Evolutionary conservation across 257 asterid species (phyloP).

Genomic region (Gentiana macrophylla): DNA sequence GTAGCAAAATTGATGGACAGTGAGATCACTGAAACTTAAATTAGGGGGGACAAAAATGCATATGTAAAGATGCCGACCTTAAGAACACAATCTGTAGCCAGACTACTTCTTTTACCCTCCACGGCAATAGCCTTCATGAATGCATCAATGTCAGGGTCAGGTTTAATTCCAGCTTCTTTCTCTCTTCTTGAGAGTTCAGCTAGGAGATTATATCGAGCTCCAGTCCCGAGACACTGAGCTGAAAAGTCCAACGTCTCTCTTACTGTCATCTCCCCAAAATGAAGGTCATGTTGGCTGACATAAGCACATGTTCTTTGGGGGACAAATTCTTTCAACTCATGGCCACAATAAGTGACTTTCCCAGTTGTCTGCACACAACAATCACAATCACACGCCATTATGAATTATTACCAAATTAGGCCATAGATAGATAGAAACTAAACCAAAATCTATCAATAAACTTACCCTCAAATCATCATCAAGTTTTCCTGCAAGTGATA

Average conservation of each 20-base stretch:
- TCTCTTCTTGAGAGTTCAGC: constrained; percentile 55
- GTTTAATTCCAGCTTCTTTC: constrained; percentile 48
- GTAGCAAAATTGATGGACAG: too few relatives aligned
- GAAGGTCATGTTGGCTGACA: constrained; percentile 37
- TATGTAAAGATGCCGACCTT: constrained; percentile 16
- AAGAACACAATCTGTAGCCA: constrained; percentile 31
- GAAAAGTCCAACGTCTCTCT: constrained; percentile 46
- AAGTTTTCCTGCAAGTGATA: constrained; percentile 35
- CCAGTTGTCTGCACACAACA: constrained; percentile 17
- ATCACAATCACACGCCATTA: too few relatives aligned
- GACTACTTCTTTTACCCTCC: constrained; percentile 28
- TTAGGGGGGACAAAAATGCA: too few relatives aligned
- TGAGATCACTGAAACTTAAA: too few relatives aligned
- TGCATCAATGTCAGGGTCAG: constrained; percentile 54
- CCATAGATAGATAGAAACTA: neutral
- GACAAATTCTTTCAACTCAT: constrained; percentile 29
- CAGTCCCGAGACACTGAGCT: constrained; percentile 39
- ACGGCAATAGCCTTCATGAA: constrained; percentile 47
- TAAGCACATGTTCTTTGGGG: constrained; percentile 45
- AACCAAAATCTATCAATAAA: neutral
- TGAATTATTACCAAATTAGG: constrained; percentile 1
- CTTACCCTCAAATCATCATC: constrained; percentile 20
- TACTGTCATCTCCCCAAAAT: constrained; percentile 47
- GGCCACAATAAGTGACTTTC: constrained; percentile 39
- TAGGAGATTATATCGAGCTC: constrained; percentile 22